Percentiles rank a stretch among this genome's conserved stretches.
These are phyloP conservation scores for Obba rivulosa DNA, from an alignment of 768 basidiomycete genomes.

Conservation along the genomic window DNA sequence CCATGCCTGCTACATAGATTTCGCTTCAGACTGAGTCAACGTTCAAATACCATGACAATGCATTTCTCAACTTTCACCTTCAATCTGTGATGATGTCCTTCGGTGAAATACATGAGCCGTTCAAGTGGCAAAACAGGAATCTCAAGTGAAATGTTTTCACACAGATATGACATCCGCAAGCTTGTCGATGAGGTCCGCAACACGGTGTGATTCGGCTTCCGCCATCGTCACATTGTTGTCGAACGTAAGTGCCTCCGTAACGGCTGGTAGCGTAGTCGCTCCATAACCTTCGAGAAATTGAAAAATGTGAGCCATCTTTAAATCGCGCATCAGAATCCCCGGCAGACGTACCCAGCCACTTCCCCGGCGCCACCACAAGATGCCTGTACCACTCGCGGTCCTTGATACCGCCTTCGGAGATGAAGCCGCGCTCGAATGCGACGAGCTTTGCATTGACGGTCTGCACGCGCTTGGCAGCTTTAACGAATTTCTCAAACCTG, in stretches of 20 bases:
- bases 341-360: slow-evolving; percentile 62
- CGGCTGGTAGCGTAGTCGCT: slow-evolving; percentile 76
- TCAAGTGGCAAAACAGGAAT: too few species aligned
- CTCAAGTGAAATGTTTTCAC: background rate
- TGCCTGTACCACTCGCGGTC: slow-evolving; percentile 84
- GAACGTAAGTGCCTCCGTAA: slow-evolving; percentile 71
- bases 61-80: too few species aligned
- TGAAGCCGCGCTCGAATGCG: slow-evolving; percentile 75
- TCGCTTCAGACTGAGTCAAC: too few species aligned
- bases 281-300: too few species aligned
- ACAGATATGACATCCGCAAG: slow-evolving; percentile 15
- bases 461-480: slow-evolving; percentile 54
- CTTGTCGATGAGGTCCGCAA: slow-evolving; percentile 47
- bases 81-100: too few species aligned
- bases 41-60: too few species aligned
- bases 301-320: too few species aligned
- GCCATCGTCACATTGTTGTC: slow-evolving; percentile 62
- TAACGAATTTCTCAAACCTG: slow-evolving; percentile 37
- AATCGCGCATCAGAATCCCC: background rate
- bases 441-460: slow-evolving; percentile 61
- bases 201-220: slow-evolving; percentile 51
- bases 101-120: too few species aligned
- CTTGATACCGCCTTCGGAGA: slow-evolving; percentile 69
- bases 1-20: too few species aligned
- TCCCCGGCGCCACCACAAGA: slow-evolving; percentile 81